Evolutionary conservation across 257 asterid genomes (phyloP).

Genomic region (Echites panduratus): DNA sequence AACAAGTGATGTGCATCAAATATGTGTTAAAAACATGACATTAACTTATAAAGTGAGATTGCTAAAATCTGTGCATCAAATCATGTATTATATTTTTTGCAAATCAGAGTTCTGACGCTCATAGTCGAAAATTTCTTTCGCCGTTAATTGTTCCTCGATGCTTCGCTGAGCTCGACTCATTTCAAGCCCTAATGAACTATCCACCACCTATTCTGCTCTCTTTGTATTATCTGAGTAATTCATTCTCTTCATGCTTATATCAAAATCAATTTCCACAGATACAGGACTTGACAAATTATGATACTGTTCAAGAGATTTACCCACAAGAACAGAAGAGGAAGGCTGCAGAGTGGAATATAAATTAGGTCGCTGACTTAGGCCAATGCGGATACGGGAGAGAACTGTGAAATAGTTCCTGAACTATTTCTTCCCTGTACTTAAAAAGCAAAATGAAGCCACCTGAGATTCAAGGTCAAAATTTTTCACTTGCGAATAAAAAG

Average conservation of each 20-base stretch:
- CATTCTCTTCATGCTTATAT: conserved; percentile 24
- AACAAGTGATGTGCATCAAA: not conserved
- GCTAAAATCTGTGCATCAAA: conserved; percentile 36
- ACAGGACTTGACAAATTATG: conserved; percentile 49
- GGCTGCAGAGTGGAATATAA: conserved; percentile 45
- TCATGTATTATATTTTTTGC: conserved; percentile 32
- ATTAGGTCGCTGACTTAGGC: conserved; percentile 43
- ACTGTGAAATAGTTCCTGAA: conserved; percentile 37
- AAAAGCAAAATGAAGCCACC: conserved; percentile 14
- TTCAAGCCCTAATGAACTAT: conserved; percentile 43
- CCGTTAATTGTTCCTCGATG: conserved; percentile 61
- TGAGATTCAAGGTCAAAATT: not conserved
- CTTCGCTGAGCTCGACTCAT: conserved; percentile 54
- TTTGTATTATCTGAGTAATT: conserved; percentile 23
- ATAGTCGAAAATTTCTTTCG: conserved; percentile 28
- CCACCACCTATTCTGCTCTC: conserved; percentile 35
- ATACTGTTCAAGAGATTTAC: conserved; percentile 49
- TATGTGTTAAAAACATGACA: conserved; percentile 29
- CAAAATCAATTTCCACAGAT: conserved; percentile 61
- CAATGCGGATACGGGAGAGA: conserved; percentile 35
- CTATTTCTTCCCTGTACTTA: conserved; percentile 50
- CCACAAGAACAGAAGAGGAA: conserved; percentile 41
- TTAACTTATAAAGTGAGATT: conserved; percentile 27
- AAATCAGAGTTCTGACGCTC: conserved; percentile 44
- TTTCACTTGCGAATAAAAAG: not conserved